Base-by-base conservation (phyloP, 208 protist species). In the Leptomonas seymouri region DNA sequence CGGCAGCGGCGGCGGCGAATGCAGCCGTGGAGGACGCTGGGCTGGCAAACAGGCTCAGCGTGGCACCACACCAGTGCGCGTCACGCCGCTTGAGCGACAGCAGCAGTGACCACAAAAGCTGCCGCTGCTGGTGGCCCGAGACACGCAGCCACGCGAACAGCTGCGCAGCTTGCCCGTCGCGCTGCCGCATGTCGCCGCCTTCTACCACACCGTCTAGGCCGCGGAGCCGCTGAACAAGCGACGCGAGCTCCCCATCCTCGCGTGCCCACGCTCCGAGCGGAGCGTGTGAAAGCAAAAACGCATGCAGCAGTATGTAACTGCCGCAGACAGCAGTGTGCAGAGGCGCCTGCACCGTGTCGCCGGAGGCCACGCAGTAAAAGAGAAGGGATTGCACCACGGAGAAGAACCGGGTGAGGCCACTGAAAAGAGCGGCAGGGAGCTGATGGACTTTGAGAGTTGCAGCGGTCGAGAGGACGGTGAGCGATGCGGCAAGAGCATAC, bases 401-500 rank as follows among this genome's bases (percentile, higher is more conserved):
- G 46, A 79, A 74, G 54, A 66, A 69, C 21, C 48, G 50, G 2
- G 48, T 44, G 3, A 79, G 58, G 23, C 21, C 12, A 9, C 57
- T 9, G 25, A 72, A 55, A n/a, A 73, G 60, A 18, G 60, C 7
- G 9, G 31, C 42, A 16, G 53, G 25, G 3, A 27, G 45, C 11
- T 7, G 15, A 30, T 71, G 64, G n/a, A 15, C 3, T 45, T 51
- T 72, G 23, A 30, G 46, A 3, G 51, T 69, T 7, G 66, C 53
- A 18, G 72, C 49, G 45, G 59, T 36, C 7, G 73, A 57, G 42
- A 78, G 51, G 31, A 78, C 23, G 36, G 42, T 50, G 36, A 78
- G 65, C 8, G 67, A 71, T 39, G 74, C 74, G 0, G 65, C 64
- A 14, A 84, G 74, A 2, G 74, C 74, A 50, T 80, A 80, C 15